Evolutionary conservation across 73 alveolate genomes (phyloP).

Genomic region (Tetrahymena borealis): DNA sequence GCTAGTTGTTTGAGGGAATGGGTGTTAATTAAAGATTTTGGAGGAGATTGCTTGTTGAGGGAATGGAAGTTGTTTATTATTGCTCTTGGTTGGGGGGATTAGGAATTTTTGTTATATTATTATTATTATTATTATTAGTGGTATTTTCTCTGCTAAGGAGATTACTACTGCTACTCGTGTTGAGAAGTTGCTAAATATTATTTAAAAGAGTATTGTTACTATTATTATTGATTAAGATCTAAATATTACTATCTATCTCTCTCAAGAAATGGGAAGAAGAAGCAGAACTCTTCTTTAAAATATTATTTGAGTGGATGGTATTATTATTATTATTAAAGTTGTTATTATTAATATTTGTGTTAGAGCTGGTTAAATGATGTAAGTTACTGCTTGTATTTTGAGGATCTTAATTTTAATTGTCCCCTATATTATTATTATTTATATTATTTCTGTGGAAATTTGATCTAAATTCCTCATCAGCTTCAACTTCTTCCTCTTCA

Average conservation of each 20-base stretch:
- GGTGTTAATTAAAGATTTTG: background rate
- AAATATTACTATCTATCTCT: background rate
- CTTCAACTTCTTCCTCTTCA: background rate
- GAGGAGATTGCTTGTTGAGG: background rate
- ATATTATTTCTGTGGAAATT: background rate
- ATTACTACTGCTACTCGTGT: constrained; percentile 1
- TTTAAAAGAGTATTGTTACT: background rate
- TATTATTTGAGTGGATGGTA: background rate
- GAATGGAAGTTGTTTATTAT: background rate
- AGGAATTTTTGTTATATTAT: background rate
- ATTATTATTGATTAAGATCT: background rate
- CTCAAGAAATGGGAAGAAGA: background rate
- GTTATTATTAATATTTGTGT: background rate
- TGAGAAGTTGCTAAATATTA: background rate
- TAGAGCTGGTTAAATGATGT: background rate
- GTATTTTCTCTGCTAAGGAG: background rate
- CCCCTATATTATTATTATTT: background rate
- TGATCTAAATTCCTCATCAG: background rate
- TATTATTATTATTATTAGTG: background rate
- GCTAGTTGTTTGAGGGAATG: background rate
- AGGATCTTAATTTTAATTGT: background rate
- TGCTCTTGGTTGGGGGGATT: background rate
- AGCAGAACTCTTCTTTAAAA: background rate
- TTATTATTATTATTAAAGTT: background rate
- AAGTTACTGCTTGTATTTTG: background rate